A percentile compares a stretch with the other conserved stretches of the same genome.
Evolutionary conservation across 2,329 filamentous ascomycete genomes (phyloP).

Genomic region (Thelonectria rubi): DNA sequence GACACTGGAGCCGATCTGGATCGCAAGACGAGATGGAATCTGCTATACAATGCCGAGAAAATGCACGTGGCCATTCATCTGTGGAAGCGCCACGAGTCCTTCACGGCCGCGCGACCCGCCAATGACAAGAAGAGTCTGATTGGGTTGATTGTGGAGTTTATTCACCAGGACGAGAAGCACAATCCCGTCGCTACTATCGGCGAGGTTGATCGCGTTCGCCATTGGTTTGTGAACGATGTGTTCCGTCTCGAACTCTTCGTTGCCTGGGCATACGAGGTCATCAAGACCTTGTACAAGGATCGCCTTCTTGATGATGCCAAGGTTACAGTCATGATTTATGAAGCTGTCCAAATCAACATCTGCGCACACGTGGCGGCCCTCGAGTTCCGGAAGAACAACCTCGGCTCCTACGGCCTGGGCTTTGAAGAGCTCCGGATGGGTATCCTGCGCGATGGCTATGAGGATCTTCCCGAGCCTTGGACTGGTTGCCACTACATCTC

Average conservation of each 20-base stretch:
- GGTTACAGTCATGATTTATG: slow-evolving; percentile 66
- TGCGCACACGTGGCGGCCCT: slow-evolving; percentile 67
- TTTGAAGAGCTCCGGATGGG: slow-evolving; percentile 72
- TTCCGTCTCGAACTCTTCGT: slow-evolving; percentile 77
- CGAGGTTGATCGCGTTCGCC: slow-evolving; percentile 82
- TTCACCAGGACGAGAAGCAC: slow-evolving; percentile 80
- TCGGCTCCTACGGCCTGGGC: slow-evolving; percentile 76
- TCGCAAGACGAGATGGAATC: slow-evolving; percentile 75
- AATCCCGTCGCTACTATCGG: slow-evolving; percentile 69
- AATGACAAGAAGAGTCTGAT: slow-evolving; percentile 75
- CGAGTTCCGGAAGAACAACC: slow-evolving; percentile 76
- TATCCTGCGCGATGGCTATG: slow-evolving; percentile 70
- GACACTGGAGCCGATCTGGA: slow-evolving; percentile 73
- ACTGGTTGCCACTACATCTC: slow-evolving; percentile 74
- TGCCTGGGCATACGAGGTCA: slow-evolving; percentile 80
- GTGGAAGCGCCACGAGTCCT: slow-evolving; percentile 82
- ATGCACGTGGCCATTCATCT: slow-evolving; percentile 80
- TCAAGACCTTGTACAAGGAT: slow-evolving; percentile 76
- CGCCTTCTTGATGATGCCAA: slow-evolving; percentile 63
- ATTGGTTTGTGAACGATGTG: slow-evolving; percentile 85
- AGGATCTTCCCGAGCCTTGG: slow-evolving; percentile 82
- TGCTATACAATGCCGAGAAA: slow-evolving; percentile 92
- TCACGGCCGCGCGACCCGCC: slow-evolving; percentile 65
- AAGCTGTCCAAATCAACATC: slow-evolving; percentile 73
- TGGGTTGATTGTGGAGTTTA: slow-evolving; percentile 76